phyloP scores from a whole-genome alignment of 257 asterid species.

The Capsicum chinense region DNA sequence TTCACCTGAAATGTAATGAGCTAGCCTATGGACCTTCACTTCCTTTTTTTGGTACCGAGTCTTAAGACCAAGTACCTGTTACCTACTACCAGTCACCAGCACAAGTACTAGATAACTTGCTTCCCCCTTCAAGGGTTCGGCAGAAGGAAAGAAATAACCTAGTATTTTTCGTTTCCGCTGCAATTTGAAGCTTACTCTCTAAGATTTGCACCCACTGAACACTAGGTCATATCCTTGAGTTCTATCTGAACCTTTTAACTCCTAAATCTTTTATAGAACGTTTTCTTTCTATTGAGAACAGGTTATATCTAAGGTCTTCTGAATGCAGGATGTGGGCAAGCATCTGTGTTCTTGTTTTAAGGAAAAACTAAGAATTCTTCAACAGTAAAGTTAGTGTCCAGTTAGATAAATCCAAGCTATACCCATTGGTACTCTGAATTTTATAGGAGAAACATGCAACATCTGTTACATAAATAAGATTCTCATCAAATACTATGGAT shows the following conservation, averaged over 20 bases:
- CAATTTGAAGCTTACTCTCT: background rate
- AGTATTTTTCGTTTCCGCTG: background rate
- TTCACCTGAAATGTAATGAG: background rate
- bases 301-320: background rate
- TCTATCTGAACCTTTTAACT: background rate
- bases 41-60: background rate
- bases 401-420: background rate
- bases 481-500: no score
- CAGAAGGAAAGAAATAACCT: background rate
- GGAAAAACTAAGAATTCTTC: background rate
- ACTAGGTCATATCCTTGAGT: constrained; percentile 16
- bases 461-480: no score
- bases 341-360: no score
- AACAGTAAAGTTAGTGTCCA: background rate
- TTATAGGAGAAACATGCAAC: no score
- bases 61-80: background rate
- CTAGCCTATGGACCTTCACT: background rate
- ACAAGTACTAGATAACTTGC: background rate
- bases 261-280: background rate
- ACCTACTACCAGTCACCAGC: background rate
- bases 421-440: background rate
- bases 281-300: background rate
- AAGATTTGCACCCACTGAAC: background rate
- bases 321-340: background rate
- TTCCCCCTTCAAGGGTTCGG: background rate